A percentile compares a stretch with the other conserved stretches of the same genome.
phyloP scores from a whole-genome alignment of 768 basidiomycete species.

The Boletus sensibilis region DNA sequence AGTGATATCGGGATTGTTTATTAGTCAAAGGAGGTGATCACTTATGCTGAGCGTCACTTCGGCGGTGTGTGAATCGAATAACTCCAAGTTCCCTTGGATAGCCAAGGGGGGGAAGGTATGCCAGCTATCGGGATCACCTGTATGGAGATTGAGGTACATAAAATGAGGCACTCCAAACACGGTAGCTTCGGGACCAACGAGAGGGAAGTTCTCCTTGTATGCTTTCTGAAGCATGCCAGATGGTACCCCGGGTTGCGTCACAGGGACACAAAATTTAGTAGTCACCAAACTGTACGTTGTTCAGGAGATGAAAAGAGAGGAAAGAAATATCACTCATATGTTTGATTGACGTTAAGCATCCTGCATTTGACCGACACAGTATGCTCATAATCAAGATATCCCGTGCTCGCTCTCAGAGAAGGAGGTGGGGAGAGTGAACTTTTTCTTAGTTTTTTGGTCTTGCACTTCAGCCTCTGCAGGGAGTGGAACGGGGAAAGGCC shows the following conservation, averaged over 20 bases:
- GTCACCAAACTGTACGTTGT: conserved; percentile 28
- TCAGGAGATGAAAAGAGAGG: neutral
- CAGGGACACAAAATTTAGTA: conserved; percentile 31
- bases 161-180: neutral
- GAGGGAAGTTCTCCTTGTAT: conserved; percentile 32
- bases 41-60: conserved; percentile 35
- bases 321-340: conserved; percentile 32
- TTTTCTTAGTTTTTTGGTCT: conserved; percentile 36
- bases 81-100: conserved; percentile 34
- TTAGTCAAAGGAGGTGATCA: neutral
- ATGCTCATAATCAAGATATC: conserved; percentile 56
- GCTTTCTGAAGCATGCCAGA: conserved; percentile 37
- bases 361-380: conserved; percentile 49
- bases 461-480: conserved; percentile 42
- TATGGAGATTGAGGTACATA: neutral
- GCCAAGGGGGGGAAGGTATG: conserved; percentile 31
- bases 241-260: conserved; percentile 33
- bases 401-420: conserved; percentile 55
- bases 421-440: conserved; percentile 47
- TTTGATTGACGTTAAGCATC: conserved; percentile 49
- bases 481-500: conserved; percentile 48
- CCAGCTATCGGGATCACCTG: conserved; percentile 41
- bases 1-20: neutral
- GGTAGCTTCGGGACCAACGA: conserved; percentile 36
- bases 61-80: conserved; percentile 33